Evolutionary conservation across 495 filamentous ascomycete species (phyloP).

Genomic region (Neurospora tetraspora): DNA sequence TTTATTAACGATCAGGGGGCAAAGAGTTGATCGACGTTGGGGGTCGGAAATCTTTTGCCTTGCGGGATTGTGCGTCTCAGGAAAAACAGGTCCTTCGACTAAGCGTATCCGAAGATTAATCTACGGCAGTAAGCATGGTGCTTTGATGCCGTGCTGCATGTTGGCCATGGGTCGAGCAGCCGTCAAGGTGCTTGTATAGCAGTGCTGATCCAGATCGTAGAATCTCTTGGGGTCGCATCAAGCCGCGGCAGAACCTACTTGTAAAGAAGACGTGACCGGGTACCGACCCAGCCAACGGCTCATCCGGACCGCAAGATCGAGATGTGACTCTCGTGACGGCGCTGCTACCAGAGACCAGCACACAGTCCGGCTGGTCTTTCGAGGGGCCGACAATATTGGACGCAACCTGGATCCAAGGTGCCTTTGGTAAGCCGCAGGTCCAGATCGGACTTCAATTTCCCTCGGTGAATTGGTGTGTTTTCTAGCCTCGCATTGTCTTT

Average conservation of each 20-base stretch:
- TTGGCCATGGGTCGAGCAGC: slow-evolving; percentile 3
- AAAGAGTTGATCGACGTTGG: neutral
- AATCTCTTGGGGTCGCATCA: neutral
- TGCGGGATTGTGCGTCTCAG: neutral
- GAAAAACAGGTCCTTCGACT: slow-evolving; percentile 3
- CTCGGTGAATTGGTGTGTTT: too few species aligned
- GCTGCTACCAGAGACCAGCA: neutral
- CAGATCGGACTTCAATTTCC: neutral
- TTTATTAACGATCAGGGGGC: slow-evolving; percentile 12
- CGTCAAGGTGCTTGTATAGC: neutral
- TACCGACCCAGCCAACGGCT: slow-evolving; percentile 6
- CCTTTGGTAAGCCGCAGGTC: neutral
- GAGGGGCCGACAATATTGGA: neutral
- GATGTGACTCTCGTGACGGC: neutral
- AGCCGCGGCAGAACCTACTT: neutral
- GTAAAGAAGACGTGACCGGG: neutral
- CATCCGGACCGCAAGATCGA: slow-evolving; percentile 7
- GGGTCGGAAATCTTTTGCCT: slow-evolving; percentile 10
- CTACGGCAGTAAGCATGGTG: slow-evolving; percentile 4
- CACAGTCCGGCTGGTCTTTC: neutral
- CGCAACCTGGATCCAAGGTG: neutral
- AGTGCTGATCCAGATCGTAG: neutral
- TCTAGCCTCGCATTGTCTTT: too few species aligned
- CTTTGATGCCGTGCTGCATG: neutral
- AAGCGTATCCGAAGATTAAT: slow-evolving; percentile 10